Evolutionary conservation across 2,329 filamentous ascomycete genomes (phyloP), one percentile per base, ranked within the genome.

Genomic region (Botrytis sinoallii): DNA sequence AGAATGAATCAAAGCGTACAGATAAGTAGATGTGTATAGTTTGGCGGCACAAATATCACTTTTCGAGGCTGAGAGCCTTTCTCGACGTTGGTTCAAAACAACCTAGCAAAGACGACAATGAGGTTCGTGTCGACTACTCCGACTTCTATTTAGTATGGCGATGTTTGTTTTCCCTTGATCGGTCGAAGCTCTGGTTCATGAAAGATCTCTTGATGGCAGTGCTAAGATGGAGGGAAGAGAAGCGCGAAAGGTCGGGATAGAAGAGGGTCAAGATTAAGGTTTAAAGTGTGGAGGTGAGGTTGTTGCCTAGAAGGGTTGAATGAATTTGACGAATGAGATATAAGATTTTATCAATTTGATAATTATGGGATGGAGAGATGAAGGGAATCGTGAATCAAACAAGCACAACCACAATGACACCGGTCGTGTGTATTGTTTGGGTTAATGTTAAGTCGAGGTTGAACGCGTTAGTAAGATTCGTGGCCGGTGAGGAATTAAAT

Each of bases 251-350:
- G 44, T 55, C 16, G 65, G 48, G 22, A 38, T 35, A 32, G 65
- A 68, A 38, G 42, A 55, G 44, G 38, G 61, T 64, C n/a, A 52
- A 55, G 32, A 55, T 48, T 52, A 55, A 68, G 29, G 44, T 29
- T 52, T 52, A 35, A 35, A n/a, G 29, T 29, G 20, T n/a, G n/a
- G 22, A 67, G 35, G 63, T n/a, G 46, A 14, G 52, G n/a, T 70
- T 32, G 67, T 70, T 70, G 67, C 67, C 67, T 70, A 38, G 67
- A 70, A 8, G 48, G 48, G n/a, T 38, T 52, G 29, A 22, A 16
- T 38, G 32, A n/a, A 35, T 25, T n/a, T 9, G 35, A 67, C 64
- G 29, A 67, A 67, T 52, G 46, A 67, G 64, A 44, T n/a, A 52
- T 52, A 22, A 57, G 63, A 46, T 22, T 46, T 9, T 9, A 32